Conservation (phyloP, 257 asterid species). For the Echites panduratus region DNA sequence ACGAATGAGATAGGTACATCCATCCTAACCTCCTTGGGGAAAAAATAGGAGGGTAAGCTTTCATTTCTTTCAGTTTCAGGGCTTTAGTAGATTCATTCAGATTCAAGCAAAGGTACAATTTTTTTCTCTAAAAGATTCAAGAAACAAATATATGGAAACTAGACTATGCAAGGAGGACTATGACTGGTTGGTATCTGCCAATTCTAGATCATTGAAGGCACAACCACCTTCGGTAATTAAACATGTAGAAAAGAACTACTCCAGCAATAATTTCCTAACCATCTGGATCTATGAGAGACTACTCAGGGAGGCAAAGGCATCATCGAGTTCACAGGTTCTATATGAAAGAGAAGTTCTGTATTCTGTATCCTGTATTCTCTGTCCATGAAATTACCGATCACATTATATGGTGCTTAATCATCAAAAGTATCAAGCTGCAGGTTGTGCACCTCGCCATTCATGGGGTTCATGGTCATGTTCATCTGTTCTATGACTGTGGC, state of each 20-base stretch:
- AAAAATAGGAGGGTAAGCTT: neutral
- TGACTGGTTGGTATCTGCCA: neutral
- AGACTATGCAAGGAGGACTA: neutral
- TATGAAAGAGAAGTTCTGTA: neutral
- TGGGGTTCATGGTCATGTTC: conserved; percentile 50
- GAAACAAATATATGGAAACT: neutral
- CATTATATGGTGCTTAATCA: neutral
- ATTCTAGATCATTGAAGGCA: neutral
- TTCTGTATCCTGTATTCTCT: neutral
- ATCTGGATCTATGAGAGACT: neutral
- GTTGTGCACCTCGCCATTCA: conserved; percentile 51
- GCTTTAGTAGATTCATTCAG: neutral
- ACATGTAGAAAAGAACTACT: neutral
- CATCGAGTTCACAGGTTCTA: neutral
- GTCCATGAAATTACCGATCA: neutral
- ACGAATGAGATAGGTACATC: no score
- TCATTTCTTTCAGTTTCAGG: neutral
- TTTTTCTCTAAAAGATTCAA: neutral
- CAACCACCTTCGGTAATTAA: conserved; percentile 4
- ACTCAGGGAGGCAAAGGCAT: neutral
- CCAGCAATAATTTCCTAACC: neutral
- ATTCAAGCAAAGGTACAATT: neutral
- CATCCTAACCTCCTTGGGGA: no score
- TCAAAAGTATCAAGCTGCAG: conserved; percentile 33
- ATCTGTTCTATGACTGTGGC: conserved; percentile 46